Percentiles rank a stretch among this genome's conserved stretches.
phyloP scores from a whole-genome alignment of 371 early-diverging fungal species.

The Mucor mucedo region DNA sequence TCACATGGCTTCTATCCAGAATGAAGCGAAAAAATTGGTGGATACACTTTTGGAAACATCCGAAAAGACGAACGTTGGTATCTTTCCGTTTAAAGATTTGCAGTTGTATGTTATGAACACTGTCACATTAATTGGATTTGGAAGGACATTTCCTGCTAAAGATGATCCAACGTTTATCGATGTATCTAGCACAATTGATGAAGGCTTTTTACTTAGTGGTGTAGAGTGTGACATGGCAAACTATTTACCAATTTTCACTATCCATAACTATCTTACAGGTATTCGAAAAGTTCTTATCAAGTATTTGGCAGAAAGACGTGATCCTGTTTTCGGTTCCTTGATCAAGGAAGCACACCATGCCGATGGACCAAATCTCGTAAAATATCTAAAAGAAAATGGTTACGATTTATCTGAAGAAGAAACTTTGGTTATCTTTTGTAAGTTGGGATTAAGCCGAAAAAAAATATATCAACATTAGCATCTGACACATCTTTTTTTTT shows the following conservation, averaged over 20 bases:
- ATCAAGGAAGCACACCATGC: background rate
- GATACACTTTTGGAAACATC: background rate
- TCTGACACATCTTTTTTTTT: constrained; percentile 5
- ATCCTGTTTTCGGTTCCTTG: constrained; percentile 6
- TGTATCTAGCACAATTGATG: background rate
- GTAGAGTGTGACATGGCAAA: constrained; percentile 13
- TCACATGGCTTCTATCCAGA: constrained; percentile 4
- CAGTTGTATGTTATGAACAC: constrained; percentile 17
- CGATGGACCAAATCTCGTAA: constrained; percentile 9
- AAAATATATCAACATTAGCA: background rate
- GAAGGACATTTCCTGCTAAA: constrained; percentile 1
- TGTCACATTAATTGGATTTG: constrained; percentile 6
- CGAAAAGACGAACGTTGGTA: background rate
- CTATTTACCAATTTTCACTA: constrained; percentile 12
- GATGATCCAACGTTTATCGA: constrained; percentile 19
- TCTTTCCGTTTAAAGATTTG: constrained; percentile 14
- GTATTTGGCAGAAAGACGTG: background rate
- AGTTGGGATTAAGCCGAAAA: background rate
- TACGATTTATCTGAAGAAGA: constrained; percentile 2
- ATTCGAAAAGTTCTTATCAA: background rate
- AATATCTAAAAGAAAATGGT: background rate
- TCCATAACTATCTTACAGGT: constrained; percentile 5
- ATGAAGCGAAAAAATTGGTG: constrained; percentile 7
- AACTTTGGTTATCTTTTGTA: constrained; percentile 5
- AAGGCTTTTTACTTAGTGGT: constrained; percentile 7